Evolutionary conservation across 1,284 basidiomycete genomes (phyloP).

Genomic region (Volvariella surrecta): DNA sequence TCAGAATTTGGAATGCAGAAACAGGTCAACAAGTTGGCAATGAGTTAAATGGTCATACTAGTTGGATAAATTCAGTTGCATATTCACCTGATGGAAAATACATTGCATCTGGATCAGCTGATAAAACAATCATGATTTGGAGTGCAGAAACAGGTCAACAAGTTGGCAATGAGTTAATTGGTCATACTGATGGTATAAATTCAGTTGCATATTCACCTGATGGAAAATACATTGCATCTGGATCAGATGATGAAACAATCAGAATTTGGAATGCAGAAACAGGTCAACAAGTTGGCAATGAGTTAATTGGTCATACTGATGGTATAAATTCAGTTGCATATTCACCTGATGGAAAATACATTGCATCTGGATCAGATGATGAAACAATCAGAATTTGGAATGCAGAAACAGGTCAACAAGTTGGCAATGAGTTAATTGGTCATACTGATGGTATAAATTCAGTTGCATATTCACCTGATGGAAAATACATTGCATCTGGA

Average conservation of each 20-base stretch:
- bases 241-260: slow-evolving; percentile 2
- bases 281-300: not conserved
- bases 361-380: slow-evolving; percentile 4
- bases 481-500: not conserved
- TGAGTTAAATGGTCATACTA: not conserved
- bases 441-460: not conserved
- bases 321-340: not conserved
- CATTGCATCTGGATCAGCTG: not conserved
- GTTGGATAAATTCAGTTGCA: not conserved
- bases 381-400: slow-evolving; percentile 5
- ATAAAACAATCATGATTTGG: not conserved
- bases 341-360: slow-evolving; percentile 6
- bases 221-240: not conserved
- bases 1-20: too few relatives aligned
- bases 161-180: not conserved
- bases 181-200: not conserved
- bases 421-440: not conserved
- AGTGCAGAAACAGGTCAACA: slow-evolving; percentile 4
- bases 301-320: slow-evolving; percentile 3
- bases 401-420: not conserved
- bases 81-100: not conserved
- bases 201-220: not conserved
- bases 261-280: slow-evolving; percentile 4
- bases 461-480: not conserved
- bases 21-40: too few relatives aligned